Evolutionary conservation across 1,139 yeast genomes (phyloP), one percentile per base, ranked within the genome.

Genomic region (Yarrowia galli): DNA sequence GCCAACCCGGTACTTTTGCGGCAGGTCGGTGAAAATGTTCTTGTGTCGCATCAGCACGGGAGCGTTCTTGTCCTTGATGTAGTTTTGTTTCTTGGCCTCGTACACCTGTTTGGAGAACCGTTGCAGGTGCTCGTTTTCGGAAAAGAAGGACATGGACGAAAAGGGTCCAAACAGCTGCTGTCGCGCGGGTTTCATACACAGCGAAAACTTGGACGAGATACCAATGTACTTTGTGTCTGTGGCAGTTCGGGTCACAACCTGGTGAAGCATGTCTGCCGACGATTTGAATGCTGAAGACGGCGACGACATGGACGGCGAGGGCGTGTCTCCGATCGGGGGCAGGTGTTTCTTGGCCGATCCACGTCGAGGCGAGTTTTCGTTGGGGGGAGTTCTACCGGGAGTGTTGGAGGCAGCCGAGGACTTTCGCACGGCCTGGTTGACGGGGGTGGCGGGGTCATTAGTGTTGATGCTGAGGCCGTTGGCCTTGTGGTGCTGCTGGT

Each of bases 11-110:
- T 61, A 61, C 38, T 61, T 61, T 36, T 61, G 45, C 18, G 66
- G 66, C 46, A 61, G 46, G 25, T 61, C 66, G 38, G 38, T 35
- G n/a, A 61, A 61, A 10, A 46, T 48, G 56, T 61, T 61, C 16
- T 61, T 48, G 56, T 61, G 66, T n/a, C 54, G 54, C 56, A 46
- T 46, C 16, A 61, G 66, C 35, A 61, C 56, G 1, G 66, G 56
- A 3, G 66, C 54, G 48, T 61, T 40, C 38, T 61, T 61, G 66
- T 61, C 66, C 38, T 61, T 61, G 66, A 48, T 48, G 56, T 61
- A 61, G 56, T 48, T 61, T 61, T 61, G 66, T n/a, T 48, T 46
- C 45, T 61, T 61, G 46, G 66, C 66, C 56, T 61, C 66, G 45
- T 61, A 36, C 23, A 61, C 56, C 46, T 61, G 66, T 12, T 61